A percentile compares a stretch with the other conserved stretches of the same genome.
Conservation (phyloP, 2,329 filamentous ascomycete species). For the Colletotrichum kahawae region DNA sequence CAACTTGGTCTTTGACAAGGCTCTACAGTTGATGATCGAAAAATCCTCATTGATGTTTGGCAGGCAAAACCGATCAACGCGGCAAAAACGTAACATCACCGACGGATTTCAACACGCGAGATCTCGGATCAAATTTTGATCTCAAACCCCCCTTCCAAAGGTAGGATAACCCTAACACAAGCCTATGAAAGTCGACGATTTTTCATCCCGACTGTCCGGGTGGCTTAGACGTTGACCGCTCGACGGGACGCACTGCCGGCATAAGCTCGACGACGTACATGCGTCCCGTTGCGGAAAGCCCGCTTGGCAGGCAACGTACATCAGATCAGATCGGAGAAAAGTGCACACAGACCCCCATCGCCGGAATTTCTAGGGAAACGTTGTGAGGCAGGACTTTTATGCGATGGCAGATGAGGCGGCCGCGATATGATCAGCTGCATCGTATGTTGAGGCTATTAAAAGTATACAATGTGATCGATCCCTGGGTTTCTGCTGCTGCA, state of each 20-base stretch:
- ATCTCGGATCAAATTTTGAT: not conserved
- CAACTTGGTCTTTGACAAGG: fast-evolving
- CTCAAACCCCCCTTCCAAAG: not conserved
- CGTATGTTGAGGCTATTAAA: not conserved
- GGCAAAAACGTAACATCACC: not conserved
- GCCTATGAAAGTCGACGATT: not conserved
- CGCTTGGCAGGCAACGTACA: not conserved
- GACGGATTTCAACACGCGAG: not conserved
- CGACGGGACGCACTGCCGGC: not conserved
- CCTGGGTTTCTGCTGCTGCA: not conserved
- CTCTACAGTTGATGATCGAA: not conserved
- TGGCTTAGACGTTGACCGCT: not conserved
- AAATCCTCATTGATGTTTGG: not conserved
- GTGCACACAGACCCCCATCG: not conserved
- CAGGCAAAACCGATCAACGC: not conserved
- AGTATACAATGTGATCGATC: not conserved
- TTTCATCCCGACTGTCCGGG: not conserved
- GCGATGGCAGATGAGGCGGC: not conserved
- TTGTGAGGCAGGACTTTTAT: not conserved
- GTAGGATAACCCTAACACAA: not conserved
- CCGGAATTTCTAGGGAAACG: not conserved
- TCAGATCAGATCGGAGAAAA: not conserved
- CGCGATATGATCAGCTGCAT: not conserved
- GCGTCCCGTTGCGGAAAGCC: not conserved
- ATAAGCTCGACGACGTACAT: not conserved